Evolutionary conservation across 805 yeast genomes (phyloP), one percentile per base, ranked within the genome.

Genomic region (Starmerella riodocensis): DNA sequence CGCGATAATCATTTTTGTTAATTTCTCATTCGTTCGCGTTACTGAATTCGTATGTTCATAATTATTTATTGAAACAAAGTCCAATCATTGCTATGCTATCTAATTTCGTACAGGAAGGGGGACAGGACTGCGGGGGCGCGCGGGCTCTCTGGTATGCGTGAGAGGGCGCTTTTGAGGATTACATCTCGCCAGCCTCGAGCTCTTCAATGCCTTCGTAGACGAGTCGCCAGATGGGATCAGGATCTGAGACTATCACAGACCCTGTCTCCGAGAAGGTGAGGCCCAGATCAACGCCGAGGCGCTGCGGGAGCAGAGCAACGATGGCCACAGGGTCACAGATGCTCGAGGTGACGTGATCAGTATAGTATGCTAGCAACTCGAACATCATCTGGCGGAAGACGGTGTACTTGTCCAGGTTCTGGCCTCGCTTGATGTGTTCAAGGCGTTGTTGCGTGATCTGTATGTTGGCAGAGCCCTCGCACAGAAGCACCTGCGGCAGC

Each of bases 281-380:
- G n/a, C 48, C 52, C 13, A 37, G 37, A 22, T 47, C 43, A 14
- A 37, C 29, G 19, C 43, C 43, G 14, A 48, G 26, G 13, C 42
- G 43, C 32, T 43, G 55, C 17, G 72, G 70, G 37, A 81, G 56
- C 27, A 81, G 51, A 0, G 73, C 74, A 37, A 70, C 71, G 9
- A 79, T 62, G 1, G 93, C 80, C 37, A 80, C 61, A 1, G 91
- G 88, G 56, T 82, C 94, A 57, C 83, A 93, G 1, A 81, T 66
- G 1, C 85, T 83, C 4, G 91, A 85, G n/a, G 48, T 33, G 60
- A 52, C 69, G 67, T 8, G 71, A 19, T 61, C 59, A 11, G 70
- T 66, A 53, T 73, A 74, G 43, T 64, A 72, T 9, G 63, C 59
- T 49, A 75, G 63, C 36, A 76, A 58, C 41, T 75, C 78, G 50